These are phyloP conservation scores for Colletotrichum limetticola DNA, from an alignment of 2,329 filamentous ascomycete genomes.

Conservation along the genomic window DNA sequence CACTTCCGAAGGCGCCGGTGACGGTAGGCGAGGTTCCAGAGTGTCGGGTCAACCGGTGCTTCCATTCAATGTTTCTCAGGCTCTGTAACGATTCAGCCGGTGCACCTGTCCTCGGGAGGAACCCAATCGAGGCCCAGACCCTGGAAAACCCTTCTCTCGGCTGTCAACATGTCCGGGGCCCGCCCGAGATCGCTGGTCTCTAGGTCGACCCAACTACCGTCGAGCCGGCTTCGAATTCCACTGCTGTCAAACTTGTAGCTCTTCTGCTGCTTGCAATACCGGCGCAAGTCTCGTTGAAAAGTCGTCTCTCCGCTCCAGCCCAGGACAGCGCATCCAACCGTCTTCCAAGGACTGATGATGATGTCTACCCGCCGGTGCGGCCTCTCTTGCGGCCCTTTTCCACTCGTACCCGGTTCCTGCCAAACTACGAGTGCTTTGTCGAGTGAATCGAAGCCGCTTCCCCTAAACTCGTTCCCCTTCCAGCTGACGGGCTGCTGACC, in stretches of 20 bases:
- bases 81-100: constrained; percentile 56
- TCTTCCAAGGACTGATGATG: constrained; percentile 89
- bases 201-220: constrained; percentile 78
- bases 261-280: constrained; percentile 79
- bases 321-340: constrained; percentile 85
- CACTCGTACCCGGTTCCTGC: constrained; percentile 70
- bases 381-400: constrained; percentile 11
- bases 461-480: constrained; percentile 56
- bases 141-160: constrained; percentile 84
- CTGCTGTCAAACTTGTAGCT: constrained; percentile 92
- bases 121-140: constrained; percentile 77
- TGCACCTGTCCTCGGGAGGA: constrained; percentile 74
- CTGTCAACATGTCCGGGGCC: constrained; percentile 74
- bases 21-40: not conserved
- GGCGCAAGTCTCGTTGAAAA: constrained; percentile 86
- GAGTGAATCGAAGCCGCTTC: constrained; percentile 82
- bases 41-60: not conserved
- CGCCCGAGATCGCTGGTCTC: constrained; percentile 61
- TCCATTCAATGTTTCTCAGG: not conserved
- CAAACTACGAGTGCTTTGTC: constrained; percentile 95
- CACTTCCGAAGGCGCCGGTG: not conserved
- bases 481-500: constrained; percentile 70
- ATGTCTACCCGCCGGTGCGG: constrained; percentile 90
- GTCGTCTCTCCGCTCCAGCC: constrained; percentile 92
- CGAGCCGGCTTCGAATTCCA: constrained; percentile 76